Evolutionary conservation across 768 basidiomycete species (phyloP).

Genomic region (Albatrellus ellisii): DNA sequence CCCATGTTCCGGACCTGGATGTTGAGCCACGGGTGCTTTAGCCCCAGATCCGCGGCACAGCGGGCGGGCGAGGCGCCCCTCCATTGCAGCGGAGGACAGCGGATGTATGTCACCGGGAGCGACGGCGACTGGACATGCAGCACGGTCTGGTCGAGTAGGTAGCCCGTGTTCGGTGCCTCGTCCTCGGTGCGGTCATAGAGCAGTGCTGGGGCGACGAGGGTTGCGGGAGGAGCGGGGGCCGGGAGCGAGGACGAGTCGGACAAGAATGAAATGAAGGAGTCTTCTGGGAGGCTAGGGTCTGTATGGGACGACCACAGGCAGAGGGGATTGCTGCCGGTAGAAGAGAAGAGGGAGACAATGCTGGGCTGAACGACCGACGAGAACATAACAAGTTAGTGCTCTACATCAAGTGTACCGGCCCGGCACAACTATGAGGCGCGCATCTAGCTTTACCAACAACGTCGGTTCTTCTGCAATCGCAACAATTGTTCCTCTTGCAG

Average conservation of each 20-base stretch:
- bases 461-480: too few relatives aligned
- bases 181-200: constrained; percentile 13
- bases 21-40: constrained; percentile 66
- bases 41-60: constrained; percentile 28
- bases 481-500: too few relatives aligned
- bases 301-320: constrained; percentile 34
- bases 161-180: constrained; percentile 16
- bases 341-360: constrained; percentile 63
- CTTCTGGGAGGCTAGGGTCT: constrained; percentile 39
- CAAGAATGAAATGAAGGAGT: constrained; percentile 54
- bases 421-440: too few relatives aligned
- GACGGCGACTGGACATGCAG: constrained; percentile 75
- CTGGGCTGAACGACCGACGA: constrained; percentile 43
- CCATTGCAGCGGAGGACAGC: constrained; percentile 32
- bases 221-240: constrained; percentile 31
- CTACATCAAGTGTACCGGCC: too few relatives aligned
- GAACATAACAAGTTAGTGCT: constrained; percentile 43
- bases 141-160: constrained; percentile 46
- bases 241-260: constrained; percentile 41
- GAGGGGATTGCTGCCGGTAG: constrained; percentile 51
- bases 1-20: constrained; percentile 59
- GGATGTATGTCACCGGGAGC: constrained; percentile 51
- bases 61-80: constrained; percentile 5
- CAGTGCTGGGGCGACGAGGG: constrained; percentile 27
- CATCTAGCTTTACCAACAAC: too few relatives aligned